phyloP scores from a whole-genome alignment of 176 grass and related monocot species.

The Bolboschoenus planiculmis region DNA sequence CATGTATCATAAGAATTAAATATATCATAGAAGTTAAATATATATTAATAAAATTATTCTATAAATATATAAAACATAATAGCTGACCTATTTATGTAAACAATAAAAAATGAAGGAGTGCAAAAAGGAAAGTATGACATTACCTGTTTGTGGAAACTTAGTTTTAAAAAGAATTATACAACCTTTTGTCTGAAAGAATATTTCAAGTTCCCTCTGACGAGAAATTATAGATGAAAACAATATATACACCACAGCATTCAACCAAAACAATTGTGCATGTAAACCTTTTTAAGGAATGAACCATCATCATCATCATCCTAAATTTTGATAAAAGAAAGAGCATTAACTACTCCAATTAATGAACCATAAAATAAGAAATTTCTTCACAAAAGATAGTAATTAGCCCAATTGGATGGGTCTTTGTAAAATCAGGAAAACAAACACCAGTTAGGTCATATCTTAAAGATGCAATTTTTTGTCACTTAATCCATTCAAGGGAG shows the following conservation, averaged over 20 bases:
- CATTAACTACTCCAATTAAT: neutral
- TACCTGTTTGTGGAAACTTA: neutral
- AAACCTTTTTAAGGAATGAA: neutral
- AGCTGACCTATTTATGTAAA: neutral
- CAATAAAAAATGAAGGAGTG: neutral
- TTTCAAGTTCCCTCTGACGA: neutral
- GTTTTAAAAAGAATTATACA: neutral
- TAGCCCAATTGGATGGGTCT: neutral
- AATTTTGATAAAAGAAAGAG: neutral
- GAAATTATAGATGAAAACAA: neutral
- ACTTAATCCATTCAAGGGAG: neutral
- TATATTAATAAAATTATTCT: neutral
- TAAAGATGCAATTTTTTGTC: neutral
- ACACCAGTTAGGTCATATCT: neutral
- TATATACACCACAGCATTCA: neutral
- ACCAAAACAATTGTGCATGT: too few species aligned
- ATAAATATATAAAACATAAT: neutral
- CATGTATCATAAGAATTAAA: too few species aligned
- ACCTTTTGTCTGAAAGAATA: neutral
- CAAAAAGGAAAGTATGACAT: neutral
- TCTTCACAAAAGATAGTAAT: neutral
- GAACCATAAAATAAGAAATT: neutral
- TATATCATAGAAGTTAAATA: too few species aligned
- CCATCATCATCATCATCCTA: neutral
- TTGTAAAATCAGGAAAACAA: conserved; percentile 10